Evolutionary conservation across 768 basidiomycete species (phyloP), one percentile per base, ranked within the genome.

Genomic region (Dacryopinax spathularia): DNA sequence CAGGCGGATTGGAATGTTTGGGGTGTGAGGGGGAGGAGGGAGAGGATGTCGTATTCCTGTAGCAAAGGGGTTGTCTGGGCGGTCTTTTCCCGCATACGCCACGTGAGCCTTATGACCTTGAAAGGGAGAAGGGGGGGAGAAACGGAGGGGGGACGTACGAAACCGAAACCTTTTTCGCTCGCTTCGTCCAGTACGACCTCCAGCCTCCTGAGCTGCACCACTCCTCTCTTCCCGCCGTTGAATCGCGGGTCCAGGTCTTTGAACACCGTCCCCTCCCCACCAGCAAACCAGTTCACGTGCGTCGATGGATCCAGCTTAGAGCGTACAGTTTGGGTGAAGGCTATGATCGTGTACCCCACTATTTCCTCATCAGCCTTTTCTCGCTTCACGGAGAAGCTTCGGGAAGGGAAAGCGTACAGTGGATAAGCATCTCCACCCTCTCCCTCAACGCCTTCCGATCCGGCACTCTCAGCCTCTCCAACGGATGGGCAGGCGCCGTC

Each of bases 311-410:
- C 88, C n/a, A 91, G 78, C 65, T 82, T 84, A 62, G 84, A 84
- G 63, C 83, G 77, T 16, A 88, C 79, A 1, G 81, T 83, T 69
- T 92, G 88, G 68, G 83, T 87, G 66, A 94, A 79, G 1, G 85
- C 87, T 48, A 94, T 70, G 34, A 90, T 84, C 31, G 85, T 82
- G 75, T 92, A 94, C 79, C 91, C 91, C 78, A 94, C 91, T 94
- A 18, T 3, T 18, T 5, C n/a, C 29, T 27, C 18, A 29, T 56
- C 48, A 56, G 48, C 25, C 15, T n/a, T n/a, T n/a, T n/a, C 48
- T 29, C 3, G n/a, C 36, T 29, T 27, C 5, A 29, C 13, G 25
- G 22, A 13, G 18, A 27, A 27, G 5, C 20, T n/a, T n/a, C n/a
- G n/a, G 25, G 31, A 56, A 18, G 48, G 15, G 20, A 56, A 18